phyloP scores from a whole-genome alignment of 1,139 yeast species.

The Diutina ranongensis region DNA sequence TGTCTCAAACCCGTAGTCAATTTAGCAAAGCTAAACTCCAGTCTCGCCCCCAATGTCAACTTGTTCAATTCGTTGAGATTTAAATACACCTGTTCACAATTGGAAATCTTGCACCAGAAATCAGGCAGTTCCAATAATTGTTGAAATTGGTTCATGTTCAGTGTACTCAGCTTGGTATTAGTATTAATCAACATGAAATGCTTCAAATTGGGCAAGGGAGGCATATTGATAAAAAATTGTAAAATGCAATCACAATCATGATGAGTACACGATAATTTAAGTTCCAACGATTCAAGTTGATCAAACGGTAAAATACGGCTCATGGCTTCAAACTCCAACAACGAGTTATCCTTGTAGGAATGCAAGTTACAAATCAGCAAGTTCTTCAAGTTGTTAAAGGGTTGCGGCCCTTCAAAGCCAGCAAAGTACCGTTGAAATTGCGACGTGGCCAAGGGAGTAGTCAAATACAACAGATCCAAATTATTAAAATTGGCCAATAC shows the following conservation, averaged over 20 bases:
- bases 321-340: conserved; percentile 10
- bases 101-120: conserved; percentile 10
- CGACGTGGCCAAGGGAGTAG: conserved; percentile 14
- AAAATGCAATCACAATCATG: conserved; percentile 16
- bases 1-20: conserved; percentile 9
- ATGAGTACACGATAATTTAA: conserved; percentile 16
- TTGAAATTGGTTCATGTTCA: conserved; percentile 16
- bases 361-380: conserved; percentile 15
- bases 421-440: conserved; percentile 9
- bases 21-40: conserved; percentile 8
- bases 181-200: conserved; percentile 16
- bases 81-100: conserved; percentile 13
- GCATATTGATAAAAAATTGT: conserved; percentile 14
- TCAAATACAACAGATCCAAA: conserved; percentile 12
- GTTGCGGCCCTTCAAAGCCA: conserved; percentile 8
- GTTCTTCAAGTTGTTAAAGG: conserved; percentile 10
- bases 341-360: conserved; percentile 12
- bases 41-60: conserved; percentile 8
- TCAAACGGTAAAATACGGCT: conserved; percentile 12
- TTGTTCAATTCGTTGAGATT: conserved; percentile 16
- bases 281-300: conserved; percentile 14
- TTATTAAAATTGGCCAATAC: conserved; percentile 9
- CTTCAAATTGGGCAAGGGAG: conserved; percentile 10
- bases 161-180: conserved; percentile 14
- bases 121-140: conserved; percentile 10